phyloP scores from a whole-genome alignment of 768 basidiomycete genomes.

The Boletus fagicola region DNA sequence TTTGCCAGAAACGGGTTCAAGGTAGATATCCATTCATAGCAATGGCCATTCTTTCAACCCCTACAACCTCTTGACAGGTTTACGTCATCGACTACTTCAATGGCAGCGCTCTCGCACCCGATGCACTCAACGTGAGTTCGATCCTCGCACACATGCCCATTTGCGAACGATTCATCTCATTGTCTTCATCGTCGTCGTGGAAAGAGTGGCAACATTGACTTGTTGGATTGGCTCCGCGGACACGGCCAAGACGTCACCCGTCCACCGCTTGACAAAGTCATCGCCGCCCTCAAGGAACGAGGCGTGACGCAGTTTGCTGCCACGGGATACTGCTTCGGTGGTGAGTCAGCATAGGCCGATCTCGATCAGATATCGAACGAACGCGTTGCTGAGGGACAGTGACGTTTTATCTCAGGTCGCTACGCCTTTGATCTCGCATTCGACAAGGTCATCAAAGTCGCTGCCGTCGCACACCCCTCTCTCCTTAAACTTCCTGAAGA shows the following conservation, averaged over 20 bases:
- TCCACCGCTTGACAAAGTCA: constrained; percentile 53
- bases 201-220: constrained; percentile 21
- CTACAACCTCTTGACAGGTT: constrained; percentile 10
- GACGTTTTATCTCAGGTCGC: constrained; percentile 29
- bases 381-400: not conserved
- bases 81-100: constrained; percentile 29
- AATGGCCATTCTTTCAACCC: not conserved
- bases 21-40: no score
- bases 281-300: constrained; percentile 52
- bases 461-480: constrained; percentile 46
- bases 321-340: constrained; percentile 71
- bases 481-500: no score
- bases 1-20: no score
- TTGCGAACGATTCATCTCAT: not conserved
- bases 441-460: constrained; percentile 38
- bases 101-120: constrained; percentile 23
- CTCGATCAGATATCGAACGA: not conserved
- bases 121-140: constrained; percentile 15
- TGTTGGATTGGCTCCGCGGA: constrained; percentile 36
- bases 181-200: not conserved
- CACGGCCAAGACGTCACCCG: constrained; percentile 44
- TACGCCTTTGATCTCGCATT: constrained; percentile 47
- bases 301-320: constrained; percentile 60
- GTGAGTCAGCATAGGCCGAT: constrained; percentile 33
- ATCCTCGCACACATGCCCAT: not conserved